Evolutionary conservation across 2,329 filamentous ascomycete genomes (phyloP), one percentile per base, ranked within the genome.

Genomic region (Blumeria hordei): DNA sequence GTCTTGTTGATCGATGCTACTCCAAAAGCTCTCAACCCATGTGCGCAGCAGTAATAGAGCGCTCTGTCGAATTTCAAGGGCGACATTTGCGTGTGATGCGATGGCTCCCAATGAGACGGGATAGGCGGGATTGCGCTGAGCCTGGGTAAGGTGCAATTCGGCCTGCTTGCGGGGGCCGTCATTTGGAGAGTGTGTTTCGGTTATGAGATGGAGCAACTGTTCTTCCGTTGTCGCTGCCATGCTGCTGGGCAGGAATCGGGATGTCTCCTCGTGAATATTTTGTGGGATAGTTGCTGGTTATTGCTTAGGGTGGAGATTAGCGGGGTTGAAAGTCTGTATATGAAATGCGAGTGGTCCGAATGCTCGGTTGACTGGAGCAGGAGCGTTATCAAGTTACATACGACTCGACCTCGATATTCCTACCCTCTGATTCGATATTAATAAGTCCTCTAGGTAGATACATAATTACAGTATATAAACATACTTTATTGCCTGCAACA

Each of bases 11-110:
- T 83, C 78, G 54, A 81, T 78, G 21, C 78, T 75, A 56, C 80
- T 85, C 92, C 92, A 98, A 67, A 87, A 84, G 55, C 76, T 76
- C 67, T 86, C 75, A 59, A 96, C 83, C 67, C 94, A 93, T 56
- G 80, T 80, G 64, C 90, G 85, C 59, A 96, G 75, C 56, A 78
- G 76, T 53, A 85, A 77, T 58, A 96, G 72, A 35, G 92, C 85
- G 39, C 86, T 77, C 70, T 96, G 90, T 57, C 92, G 83, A 59
- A 92, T 78, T 56, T 81, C 75, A 57, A 82, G 73, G 33, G 83
- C 76, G 59, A 93, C 76, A 55, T 81, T 80, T 44, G 76, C 72
- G 68, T 94, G 83, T 49, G 80, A 78, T 59, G 84, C 88, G 62
- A 98, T 83, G 60, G 86, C 81, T 61, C 85, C 76, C 58, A 98